Base-by-base conservation (phyloP, 192 early-diverging fungal genomes). In the Endogone sp. region DNA sequence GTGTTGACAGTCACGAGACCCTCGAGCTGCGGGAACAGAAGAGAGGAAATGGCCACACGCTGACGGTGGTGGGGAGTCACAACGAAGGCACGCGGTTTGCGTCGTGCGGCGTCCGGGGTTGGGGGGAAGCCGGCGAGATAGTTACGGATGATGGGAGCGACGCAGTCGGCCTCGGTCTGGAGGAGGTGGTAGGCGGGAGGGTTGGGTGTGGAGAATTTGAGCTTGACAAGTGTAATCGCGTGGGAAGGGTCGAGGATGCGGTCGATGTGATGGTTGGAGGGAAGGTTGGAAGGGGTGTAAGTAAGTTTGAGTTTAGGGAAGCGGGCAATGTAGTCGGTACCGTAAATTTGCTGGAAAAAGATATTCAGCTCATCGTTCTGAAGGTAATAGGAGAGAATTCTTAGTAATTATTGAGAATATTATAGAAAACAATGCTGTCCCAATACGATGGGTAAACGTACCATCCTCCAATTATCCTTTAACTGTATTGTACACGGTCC, bases 391-490 rank as follows among this genome's bases (percentile, higher is more conserved):
- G n/a, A 25, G 11, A 28, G 25, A 0, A 56, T 27, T 30, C 31
- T 68, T 54, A 60, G 29, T 44, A 13, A 44, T n/a, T n/a, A n/a
- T n/a, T n/a, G n/a, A 6, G 65, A 21, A 3, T 16, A 63, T 23
- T 56, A 65, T 37, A 31, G 44, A 63, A 66, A 25, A 60, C 31
- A 27, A 56, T 57, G 57, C 16, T 24, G 28, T 30, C 20, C 60
- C 9, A 6, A 29, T 44, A 22, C 29, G 23, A 23, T 21, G 64
- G 28, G 10, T 29, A 4, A 28, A 60, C 58, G 62, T 77, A 82
- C 83, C 83, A 84, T 84, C 22, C 83, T 62, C 62, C 81, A 84
- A 75, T 84, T 84, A 26, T 84, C 83, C 60, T 80, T 74, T 3
- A 84, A 69, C 55, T 84, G 80, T 22, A 77, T 73, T 3, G 83